Evolutionary conservation across 2,329 filamentous ascomycete genomes (phyloP), one percentile per base, ranked within the genome.

Genomic region (Epichloe brachyelytri): DNA sequence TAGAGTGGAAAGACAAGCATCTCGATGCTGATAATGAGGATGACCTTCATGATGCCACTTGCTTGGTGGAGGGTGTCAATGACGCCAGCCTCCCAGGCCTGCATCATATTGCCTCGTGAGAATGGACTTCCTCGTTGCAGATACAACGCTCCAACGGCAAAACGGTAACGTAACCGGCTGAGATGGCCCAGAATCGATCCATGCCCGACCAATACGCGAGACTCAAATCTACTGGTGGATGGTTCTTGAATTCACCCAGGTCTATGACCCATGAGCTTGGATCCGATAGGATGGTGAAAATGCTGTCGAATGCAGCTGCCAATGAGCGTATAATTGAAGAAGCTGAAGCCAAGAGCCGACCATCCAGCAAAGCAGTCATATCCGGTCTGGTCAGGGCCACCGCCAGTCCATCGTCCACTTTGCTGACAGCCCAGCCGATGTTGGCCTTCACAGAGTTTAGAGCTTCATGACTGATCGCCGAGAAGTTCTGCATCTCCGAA

Each of bases 1-100:
- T 98, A 98, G 1, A 98, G 75, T 0, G 93, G 93, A 62, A 98
- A 98, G 6, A 90, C 82, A 37, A 98, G 82, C 93, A 98, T 98
- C 70, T 98, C 93, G 60, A 98, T 98, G 57, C 90, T 93, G 57
- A 98, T 98, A 61, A 98, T 97, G 54, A 97, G 72, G 48, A 98
- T 95, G 20, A 98, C 93, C 67, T 98, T 98, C 75, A 96, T 82
- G 10, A 98, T 91, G 14, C 94, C 93, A 41, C 93, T 94, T 46
- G 93, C 93, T 73, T 98, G 94, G 56, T 89, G 84, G 20, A 98
- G 75, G 1, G 83, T 77, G 56, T 97, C 91, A 22, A 91, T 84
- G 41, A 96, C 67, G 7, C 83, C 78, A 22, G 84, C 85, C 65
- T 97, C 90, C 75, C 77, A 79, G 34, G 80, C 78, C 53, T 79